These are phyloP conservation scores for Globisporangium camurandrum DNA, from an alignment of 352 stramenopile genomes.

Conservation along the genomic window DNA sequence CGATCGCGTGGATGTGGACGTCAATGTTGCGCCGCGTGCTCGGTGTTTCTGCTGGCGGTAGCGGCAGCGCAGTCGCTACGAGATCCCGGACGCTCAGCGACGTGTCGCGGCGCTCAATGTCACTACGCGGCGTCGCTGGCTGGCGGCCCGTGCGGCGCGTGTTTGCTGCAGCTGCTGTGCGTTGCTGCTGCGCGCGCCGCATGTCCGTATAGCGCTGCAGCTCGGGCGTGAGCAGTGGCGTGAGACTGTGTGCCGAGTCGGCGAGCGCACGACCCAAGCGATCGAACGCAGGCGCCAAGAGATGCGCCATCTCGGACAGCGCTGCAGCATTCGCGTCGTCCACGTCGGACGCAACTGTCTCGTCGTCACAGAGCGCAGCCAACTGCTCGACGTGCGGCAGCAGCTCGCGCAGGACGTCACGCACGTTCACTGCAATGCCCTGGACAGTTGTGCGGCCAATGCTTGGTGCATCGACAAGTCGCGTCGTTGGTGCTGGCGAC, in stretches of 20 bases:
- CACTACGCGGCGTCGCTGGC: constrained; percentile 4
- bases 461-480: constrained; percentile 41
- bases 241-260: constrained; percentile 54
- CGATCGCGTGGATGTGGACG: constrained; percentile 84
- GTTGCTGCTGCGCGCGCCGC: constrained; percentile 23
- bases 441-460: constrained; percentile 38
- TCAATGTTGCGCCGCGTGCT: constrained; percentile 73
- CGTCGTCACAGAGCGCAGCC: constrained; percentile 46
- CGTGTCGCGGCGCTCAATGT: constrained; percentile 30
- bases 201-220: constrained; percentile 29
- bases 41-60: constrained; percentile 21
- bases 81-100: constrained; percentile 54
- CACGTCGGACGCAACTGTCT: constrained; percentile 9
- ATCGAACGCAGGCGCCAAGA: constrained; percentile 72
- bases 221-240: constrained; percentile 53
- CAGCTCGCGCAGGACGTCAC: constrained; percentile 62
- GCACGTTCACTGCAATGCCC: constrained; percentile 41
- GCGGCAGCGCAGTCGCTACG: constrained; percentile 32
- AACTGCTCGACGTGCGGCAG: constrained; percentile 65
- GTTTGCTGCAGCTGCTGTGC: neutral
- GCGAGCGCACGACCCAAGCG: constrained; percentile 66
- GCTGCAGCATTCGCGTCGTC: neutral
- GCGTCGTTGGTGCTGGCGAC: constrained; percentile 46
- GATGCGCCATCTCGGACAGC: constrained; percentile 48
- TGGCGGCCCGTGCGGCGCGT: constrained; percentile 7